phyloP scores from a whole-genome alignment of 164 flowering plant species.

The Hamamelis virginiana region DNA sequence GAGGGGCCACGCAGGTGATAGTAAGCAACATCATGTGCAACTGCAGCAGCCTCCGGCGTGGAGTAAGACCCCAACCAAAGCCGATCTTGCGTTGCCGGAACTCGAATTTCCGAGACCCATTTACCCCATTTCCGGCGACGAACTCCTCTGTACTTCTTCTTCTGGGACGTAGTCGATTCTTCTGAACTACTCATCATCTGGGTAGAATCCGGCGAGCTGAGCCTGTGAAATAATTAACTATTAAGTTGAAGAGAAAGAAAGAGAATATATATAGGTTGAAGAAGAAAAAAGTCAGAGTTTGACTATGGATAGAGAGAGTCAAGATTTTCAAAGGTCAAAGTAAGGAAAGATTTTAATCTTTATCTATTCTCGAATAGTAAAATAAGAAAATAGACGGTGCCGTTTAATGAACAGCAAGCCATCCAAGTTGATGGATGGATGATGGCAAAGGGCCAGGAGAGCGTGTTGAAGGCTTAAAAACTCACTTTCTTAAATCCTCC shows the following conservation, averaged over 20 bases:
- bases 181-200: slow-evolving; percentile 17
- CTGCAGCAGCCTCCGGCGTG: slow-evolving; percentile 67
- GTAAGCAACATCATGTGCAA: slow-evolving; percentile 67
- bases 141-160: slow-evolving; percentile 48
- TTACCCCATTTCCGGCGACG: slow-evolving; percentile 74
- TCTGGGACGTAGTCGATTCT: slow-evolving; percentile 2
- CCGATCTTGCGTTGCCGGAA: slow-evolving; percentile 55
- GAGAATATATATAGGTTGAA: slow-evolving; percentile 30
- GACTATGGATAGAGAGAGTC: slow-evolving; percentile 11
- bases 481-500: too few species aligned
- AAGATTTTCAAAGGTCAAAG: slow-evolving; percentile 31
- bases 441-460: too few species aligned
- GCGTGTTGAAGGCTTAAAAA: too few species aligned
- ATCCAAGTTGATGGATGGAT: too few species aligned
- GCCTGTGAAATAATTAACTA: too few species aligned
- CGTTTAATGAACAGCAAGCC: too few species aligned
- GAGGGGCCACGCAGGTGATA: slow-evolving; percentile 43
- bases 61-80: slow-evolving; percentile 76
- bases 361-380: too few species aligned
- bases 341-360: too few species aligned
- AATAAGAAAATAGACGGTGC: too few species aligned
- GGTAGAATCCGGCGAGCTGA: too few species aligned
- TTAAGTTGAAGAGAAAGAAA: neutral
- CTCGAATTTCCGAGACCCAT: slow-evolving; percentile 81
- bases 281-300: slow-evolving; percentile 21